Evolutionary conservation across 805 yeast genomes (phyloP).

Genomic region (Metschnikowia henanensis): DNA sequence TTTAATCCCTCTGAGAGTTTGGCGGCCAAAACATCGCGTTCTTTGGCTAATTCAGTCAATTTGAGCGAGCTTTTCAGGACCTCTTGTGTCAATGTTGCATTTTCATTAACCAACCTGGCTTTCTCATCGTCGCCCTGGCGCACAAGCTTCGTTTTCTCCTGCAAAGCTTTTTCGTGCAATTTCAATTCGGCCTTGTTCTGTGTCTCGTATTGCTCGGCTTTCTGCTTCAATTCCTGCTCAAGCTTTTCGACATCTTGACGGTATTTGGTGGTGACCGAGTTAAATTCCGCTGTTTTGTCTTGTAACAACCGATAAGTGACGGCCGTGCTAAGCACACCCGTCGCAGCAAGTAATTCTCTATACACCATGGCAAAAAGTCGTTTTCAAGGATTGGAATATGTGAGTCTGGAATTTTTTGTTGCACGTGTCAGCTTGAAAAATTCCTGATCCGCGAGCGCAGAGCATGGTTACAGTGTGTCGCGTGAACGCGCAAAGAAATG

Average conservation of each 20-base stretch:
- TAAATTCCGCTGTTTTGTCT: conserved; percentile 7
- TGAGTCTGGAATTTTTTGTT: background rate
- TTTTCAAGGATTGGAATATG: background rate
- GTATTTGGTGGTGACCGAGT: conserved; percentile 1
- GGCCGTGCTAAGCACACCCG: conserved; percentile 10
- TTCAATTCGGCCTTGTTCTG: conserved; percentile 2
- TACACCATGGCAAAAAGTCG: conserved; percentile 2
- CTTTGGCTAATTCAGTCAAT: conserved; percentile 3
- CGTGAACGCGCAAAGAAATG: background rate
- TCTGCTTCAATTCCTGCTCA: conserved; percentile 9
- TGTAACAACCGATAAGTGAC: conserved; percentile 11
- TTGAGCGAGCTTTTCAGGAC: conserved; percentile 1
- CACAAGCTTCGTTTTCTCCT: background rate
- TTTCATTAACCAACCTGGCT: conserved; percentile 2
- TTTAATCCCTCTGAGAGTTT: conserved; percentile 2
- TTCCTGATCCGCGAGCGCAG: conserved; percentile 3
- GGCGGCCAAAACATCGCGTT: background rate
- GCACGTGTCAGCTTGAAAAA: background rate
- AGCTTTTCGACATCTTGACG: conserved; percentile 6
- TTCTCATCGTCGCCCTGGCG: conserved; percentile 3
- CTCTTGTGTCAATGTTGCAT: conserved; percentile 2
- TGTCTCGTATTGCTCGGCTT: conserved; percentile 2
- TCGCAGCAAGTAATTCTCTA: conserved; percentile 8
- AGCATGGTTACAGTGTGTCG: conserved; percentile 5
- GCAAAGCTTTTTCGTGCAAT: conserved; percentile 2